These are phyloP conservation scores for Xylariaceae sp. DNA, from an alignment of 2,329 filamentous ascomycete genomes.

Conservation along the genomic window DNA sequence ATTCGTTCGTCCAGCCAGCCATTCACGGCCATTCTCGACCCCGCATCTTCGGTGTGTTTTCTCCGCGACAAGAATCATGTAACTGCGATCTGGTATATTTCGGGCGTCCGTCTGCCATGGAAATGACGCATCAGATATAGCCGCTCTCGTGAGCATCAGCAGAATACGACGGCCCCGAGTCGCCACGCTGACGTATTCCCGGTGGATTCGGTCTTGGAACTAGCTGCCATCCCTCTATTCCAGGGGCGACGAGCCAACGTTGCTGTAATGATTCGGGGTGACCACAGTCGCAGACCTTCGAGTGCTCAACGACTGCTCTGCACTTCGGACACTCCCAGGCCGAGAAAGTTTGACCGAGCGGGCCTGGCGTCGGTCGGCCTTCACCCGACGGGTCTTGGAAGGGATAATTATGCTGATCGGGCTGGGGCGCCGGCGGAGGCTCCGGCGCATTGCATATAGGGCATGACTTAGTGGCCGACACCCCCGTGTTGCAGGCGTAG, in stretches of 20 bases:
- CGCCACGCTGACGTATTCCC: not conserved
- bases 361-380: not conserved
- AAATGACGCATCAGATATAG: not conserved
- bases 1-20: too few relatives aligned
- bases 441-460: not conserved
- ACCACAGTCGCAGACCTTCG: not conserved
- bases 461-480: not conserved
- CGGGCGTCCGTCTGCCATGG: too few relatives aligned
- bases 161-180: not conserved
- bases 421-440: not conserved
- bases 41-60: not conserved
- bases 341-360: not conserved
- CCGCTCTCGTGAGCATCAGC: not conserved
- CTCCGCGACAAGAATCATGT: not conserved
- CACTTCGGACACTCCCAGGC: not conserved
- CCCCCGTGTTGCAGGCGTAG: not conserved
- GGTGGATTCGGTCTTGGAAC: not conserved
- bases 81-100: too few relatives aligned
- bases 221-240: not conserved
- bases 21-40: too few relatives aligned
- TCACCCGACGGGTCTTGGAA: not conserved
- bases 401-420: not conserved
- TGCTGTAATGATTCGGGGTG: not conserved
- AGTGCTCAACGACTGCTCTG: not conserved
- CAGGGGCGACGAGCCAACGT: not conserved